phyloP scores from a whole-genome alignment of 495 filamentous ascomycete genomes.

The Glonium stellatum region DNA sequence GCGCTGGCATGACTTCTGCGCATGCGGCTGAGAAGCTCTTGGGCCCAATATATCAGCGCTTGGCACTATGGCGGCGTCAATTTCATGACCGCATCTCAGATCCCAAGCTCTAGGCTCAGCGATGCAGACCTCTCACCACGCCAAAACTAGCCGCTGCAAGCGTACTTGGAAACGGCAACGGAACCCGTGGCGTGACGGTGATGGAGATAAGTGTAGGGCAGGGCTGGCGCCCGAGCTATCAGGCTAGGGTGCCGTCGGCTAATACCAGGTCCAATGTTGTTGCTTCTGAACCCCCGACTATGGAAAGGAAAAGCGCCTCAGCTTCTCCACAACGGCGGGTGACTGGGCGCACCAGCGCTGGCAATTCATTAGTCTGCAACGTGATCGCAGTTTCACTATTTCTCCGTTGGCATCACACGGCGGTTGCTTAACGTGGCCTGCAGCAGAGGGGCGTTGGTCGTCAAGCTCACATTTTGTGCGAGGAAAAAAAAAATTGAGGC shows the following conservation, averaged over 20 bases:
- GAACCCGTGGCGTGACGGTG: slow-evolving; percentile 21
- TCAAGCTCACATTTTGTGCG: no score
- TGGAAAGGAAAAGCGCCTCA: not conserved
- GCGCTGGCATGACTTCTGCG: not conserved
- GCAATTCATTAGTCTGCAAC: not conserved
- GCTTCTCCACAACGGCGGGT: not conserved
- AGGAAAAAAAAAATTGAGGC: no score
- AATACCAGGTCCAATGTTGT: slow-evolving; percentile 20
- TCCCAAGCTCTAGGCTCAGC: slow-evolving; percentile 25
- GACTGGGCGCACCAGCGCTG: not conserved
- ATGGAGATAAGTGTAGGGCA: slow-evolving; percentile 21
- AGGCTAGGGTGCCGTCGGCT: slow-evolving; percentile 19
- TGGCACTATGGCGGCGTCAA: not conserved
- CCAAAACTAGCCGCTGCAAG: slow-evolving; percentile 26
- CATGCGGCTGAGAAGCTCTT: slow-evolving; percentile 26
- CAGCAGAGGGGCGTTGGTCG: no score
- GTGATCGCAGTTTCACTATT: no score
- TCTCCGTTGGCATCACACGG: no score
- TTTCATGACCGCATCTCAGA: slow-evolving; percentile 26
- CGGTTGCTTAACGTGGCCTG: no score
- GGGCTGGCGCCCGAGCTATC: slow-evolving; percentile 15
- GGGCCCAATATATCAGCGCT: slow-evolving; percentile 20
- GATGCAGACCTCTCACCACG: slow-evolving; percentile 14
- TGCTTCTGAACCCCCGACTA: not conserved
- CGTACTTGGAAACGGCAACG: slow-evolving; percentile 19